A percentile compares a stretch with the other conserved stretches of the same genome.
Conservation (phyloP, 768 basidiomycete genomes). For the Amanita pseudoporphyria region DNA sequence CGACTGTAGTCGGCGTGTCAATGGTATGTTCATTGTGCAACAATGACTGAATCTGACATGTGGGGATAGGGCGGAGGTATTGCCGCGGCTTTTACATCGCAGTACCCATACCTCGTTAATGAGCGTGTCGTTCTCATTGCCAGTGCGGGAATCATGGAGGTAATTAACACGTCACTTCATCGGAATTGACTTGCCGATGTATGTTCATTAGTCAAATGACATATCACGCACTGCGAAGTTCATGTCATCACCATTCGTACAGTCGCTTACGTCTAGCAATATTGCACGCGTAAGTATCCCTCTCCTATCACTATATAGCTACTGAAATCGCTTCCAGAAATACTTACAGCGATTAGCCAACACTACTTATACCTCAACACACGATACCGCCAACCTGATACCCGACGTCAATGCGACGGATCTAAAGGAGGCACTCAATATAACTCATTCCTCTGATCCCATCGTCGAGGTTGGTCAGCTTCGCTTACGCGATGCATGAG, state of each 20-base stretch:
- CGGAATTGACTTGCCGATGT: not conserved
- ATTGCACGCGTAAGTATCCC: conserved; percentile 43
- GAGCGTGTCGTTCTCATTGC: conserved; percentile 59
- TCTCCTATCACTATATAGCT: not conserved
- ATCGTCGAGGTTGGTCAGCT: conserved; percentile 31
- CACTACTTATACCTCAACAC: conserved; percentile 10
- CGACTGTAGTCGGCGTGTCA: conserved; percentile 58
- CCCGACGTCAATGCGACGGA: not conserved
- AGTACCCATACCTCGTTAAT: conserved; percentile 65
- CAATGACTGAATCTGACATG: not conserved
- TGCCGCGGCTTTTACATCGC: conserved; percentile 57
- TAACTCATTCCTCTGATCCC: conserved; percentile 16
- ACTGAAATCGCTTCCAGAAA: conserved; percentile 22
- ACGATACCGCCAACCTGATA: conserved; percentile 6
- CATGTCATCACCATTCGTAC: conserved; percentile 71
- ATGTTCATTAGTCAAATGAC: conserved; percentile 38
- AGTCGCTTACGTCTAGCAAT: conserved; percentile 50
- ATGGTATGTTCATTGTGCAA: conserved; percentile 45
- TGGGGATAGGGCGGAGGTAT: conserved; percentile 60
- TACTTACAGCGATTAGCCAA: conserved; percentile 45
- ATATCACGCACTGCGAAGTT: conserved; percentile 68
- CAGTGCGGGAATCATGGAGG: conserved; percentile 63
- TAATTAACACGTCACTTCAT: conserved; percentile 11
- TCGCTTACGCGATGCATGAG: not conserved
- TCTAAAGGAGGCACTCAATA: not conserved